Evolutionary conservation across 768 basidiomycete genomes (phyloP).

Genomic region (Sarcodon sp.): DNA sequence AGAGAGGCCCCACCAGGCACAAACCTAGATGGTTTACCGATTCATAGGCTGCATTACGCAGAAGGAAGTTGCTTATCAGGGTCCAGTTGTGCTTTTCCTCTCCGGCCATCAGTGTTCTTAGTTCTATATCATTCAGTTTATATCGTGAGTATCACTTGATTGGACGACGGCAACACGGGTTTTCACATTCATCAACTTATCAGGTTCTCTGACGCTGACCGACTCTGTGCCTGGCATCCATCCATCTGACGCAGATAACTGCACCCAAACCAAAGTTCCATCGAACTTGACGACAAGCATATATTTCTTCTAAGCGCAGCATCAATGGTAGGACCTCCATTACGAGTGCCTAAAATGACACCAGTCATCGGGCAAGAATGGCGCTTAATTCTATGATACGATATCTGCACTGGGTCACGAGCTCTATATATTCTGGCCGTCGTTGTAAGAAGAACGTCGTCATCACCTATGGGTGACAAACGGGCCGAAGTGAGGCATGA

Average conservation of each 20-base stretch:
- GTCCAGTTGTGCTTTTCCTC: too few relatives aligned
- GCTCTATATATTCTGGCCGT: constrained; percentile 30
- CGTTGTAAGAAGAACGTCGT: constrained; percentile 28
- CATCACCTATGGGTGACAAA: constrained; percentile 32
- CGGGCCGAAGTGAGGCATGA: constrained; percentile 23
- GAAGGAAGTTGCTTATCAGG: too few relatives aligned
- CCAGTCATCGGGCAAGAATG: constrained; percentile 27
- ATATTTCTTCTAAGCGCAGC: constrained; percentile 13
- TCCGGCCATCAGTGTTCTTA: too few relatives aligned
- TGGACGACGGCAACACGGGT: too few relatives aligned
- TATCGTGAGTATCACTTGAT: too few relatives aligned
- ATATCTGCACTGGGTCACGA: constrained; percentile 28
- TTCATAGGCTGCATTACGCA: too few relatives aligned
- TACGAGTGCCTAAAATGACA: constrained; percentile 12
- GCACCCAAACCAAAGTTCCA: constrained; percentile 23
- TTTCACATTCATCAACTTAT: neutral
- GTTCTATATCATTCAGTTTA: too few relatives aligned
- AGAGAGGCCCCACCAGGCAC: too few relatives aligned
- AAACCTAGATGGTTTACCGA: too few relatives aligned
- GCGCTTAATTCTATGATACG: constrained; percentile 28
- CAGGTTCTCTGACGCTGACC: constrained; percentile 27
- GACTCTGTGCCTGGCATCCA: constrained; percentile 27
- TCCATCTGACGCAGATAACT: constrained; percentile 26
- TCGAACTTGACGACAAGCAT: constrained; percentile 26
- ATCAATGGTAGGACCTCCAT: neutral